These are phyloP conservation scores for Aureobasidium sp. DNA, from an alignment of 2,329 filamentous ascomycete species.

Conservation along the genomic window DNA sequence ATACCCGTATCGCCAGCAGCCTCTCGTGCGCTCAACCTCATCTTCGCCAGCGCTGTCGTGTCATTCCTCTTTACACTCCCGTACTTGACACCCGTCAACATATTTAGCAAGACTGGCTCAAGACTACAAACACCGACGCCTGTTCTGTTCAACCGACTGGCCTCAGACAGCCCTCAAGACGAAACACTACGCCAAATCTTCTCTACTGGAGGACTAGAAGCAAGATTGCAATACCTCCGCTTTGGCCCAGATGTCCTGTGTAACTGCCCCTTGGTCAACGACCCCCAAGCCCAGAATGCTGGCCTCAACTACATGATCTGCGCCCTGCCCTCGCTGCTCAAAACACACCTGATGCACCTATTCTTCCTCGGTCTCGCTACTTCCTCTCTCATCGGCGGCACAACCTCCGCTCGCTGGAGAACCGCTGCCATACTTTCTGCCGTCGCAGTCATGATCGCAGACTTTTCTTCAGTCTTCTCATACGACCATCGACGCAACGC, in stretches of 20 bases:
- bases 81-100: constrained; percentile 76
- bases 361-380: constrained; percentile 77
- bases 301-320: constrained; percentile 82
- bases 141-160: constrained; percentile 83
- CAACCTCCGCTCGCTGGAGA: constrained; percentile 74
- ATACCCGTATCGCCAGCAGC: constrained; percentile 62
- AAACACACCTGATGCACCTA: constrained; percentile 86
- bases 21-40: constrained; percentile 64
- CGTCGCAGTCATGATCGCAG: not conserved
- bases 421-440: constrained; percentile 61
- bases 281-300: constrained; percentile 40
- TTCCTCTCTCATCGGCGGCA: constrained; percentile 70
- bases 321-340: constrained; percentile 75
- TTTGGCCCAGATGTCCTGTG: constrained; percentile 81
- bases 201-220: constrained; percentile 66
- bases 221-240: constrained; percentile 82
- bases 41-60: constrained; percentile 60
- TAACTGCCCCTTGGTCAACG: constrained; percentile 79
- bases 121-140: constrained; percentile 88
- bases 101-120: constrained; percentile 81
- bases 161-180: constrained; percentile 65
- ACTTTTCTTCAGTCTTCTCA: constrained; percentile 64
- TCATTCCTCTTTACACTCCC: constrained; percentile 70
- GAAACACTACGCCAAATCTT: constrained; percentile 73
- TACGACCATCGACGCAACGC: constrained; percentile 75